A percentile compares a stretch with the other conserved stretches of the same genome.
phyloP scores from a whole-genome alignment of 352 stramenopile species.

The Pythium sp. region DNA sequence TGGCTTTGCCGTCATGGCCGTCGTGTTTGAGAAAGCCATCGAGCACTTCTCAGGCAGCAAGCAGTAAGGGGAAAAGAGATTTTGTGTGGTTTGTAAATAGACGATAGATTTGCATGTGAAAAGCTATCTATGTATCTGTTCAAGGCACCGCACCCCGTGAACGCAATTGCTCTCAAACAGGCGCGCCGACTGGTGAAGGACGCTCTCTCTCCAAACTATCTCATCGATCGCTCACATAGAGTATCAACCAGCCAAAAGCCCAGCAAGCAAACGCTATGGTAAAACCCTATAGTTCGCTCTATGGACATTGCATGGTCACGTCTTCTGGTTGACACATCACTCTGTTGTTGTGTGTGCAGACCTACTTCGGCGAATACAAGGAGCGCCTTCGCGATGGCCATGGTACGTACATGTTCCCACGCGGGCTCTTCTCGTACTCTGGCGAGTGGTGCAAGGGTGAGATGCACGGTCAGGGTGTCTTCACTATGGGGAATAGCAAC shows the following conservation, averaged over 20 bases:
- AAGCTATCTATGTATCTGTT: background rate
- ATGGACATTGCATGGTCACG: background rate
- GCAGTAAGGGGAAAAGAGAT: conserved; percentile 10
- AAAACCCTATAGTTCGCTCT: too few species aligned
- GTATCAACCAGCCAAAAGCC: background rate
- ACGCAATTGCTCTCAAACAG: background rate
- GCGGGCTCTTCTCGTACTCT: conserved; percentile 52
- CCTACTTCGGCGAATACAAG: conserved; percentile 41
- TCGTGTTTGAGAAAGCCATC: conserved; percentile 84
- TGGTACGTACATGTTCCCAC: conserved; percentile 46
- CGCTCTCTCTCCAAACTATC: too few species aligned
- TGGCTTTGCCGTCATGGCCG: conserved; percentile 78
- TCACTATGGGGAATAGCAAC: conserved; percentile 27
- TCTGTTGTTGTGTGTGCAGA: background rate
- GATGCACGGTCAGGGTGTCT: conserved; percentile 54
- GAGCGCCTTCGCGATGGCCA: conserved; percentile 43
- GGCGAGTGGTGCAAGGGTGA: conserved; percentile 59
- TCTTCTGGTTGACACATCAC: background rate
- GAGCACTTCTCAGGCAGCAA: conserved; percentile 49
- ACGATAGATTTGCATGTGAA: background rate
- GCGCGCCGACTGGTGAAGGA: too few species aligned
- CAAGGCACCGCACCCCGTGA: too few species aligned
- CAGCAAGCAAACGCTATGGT: background rate
- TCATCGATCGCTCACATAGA: background rate
- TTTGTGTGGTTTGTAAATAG: background rate